phyloP scores from a whole-genome alignment of 2,329 filamentous ascomycete species.

The Hansfordia pulvinata region DNA sequence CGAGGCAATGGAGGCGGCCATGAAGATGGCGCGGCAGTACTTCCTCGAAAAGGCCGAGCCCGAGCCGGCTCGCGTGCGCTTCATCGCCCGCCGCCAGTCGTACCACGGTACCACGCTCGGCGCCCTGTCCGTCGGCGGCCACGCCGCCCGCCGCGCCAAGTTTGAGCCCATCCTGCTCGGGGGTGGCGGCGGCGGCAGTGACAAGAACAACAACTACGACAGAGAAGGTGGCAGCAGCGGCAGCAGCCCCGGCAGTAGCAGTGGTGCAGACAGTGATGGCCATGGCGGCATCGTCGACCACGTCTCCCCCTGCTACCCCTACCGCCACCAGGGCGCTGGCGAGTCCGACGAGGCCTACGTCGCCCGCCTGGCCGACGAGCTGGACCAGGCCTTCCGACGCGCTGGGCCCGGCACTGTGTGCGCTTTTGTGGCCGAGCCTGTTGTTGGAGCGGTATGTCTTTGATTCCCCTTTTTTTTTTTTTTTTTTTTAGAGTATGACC shows the following conservation, averaged over 20 bases:
- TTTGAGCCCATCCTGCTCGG: constrained; percentile 48
- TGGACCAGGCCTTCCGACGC: constrained; percentile 52
- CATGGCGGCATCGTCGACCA: constrained; percentile 40
- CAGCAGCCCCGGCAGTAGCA: too few relatives aligned
- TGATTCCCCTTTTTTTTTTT: too few relatives aligned
- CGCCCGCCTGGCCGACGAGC: constrained; percentile 42
- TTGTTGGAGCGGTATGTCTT: constrained; percentile 63
- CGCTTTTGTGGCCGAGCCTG: constrained; percentile 60
- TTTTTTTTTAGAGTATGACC: too few relatives aligned
- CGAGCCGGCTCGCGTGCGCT: constrained; percentile 42
- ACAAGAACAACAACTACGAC: too few relatives aligned
- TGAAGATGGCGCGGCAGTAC: constrained; percentile 49
- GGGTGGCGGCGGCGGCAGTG: constrained; percentile 40
- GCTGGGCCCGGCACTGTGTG: constrained; percentile 53
- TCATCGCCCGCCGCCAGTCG: constrained; percentile 53
- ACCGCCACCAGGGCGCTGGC: constrained; percentile 34
- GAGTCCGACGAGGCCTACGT: constrained; percentile 50
- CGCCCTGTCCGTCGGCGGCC: constrained; percentile 49
- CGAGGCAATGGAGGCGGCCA: constrained; percentile 49
- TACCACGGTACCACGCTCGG: constrained; percentile 65
- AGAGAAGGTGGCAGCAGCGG: constrained; percentile 38
- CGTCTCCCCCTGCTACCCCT: constrained; percentile 55
- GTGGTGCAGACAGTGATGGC: too few relatives aligned
- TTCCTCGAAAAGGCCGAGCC: constrained; percentile 37
- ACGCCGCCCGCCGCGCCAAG: constrained; percentile 42